These are phyloP conservation scores for Papiliotrema laurentii DNA, from an alignment of 1,284 basidiomycete genomes.

Conservation along the genomic window DNA sequence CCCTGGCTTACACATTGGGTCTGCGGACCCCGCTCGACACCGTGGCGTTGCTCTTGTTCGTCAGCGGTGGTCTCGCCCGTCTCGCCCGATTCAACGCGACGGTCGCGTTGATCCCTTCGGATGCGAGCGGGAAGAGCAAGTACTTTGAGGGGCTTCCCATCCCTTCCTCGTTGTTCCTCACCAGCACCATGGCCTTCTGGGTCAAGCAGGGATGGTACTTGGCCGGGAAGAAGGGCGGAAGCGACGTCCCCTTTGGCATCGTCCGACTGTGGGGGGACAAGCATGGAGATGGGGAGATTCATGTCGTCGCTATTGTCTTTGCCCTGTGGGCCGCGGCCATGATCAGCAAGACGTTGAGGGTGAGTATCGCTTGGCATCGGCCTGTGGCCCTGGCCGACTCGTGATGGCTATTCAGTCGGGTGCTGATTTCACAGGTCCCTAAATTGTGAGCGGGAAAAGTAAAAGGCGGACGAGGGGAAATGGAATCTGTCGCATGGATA, in stretches of 20 bases:
- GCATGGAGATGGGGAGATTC: conserved; percentile 73
- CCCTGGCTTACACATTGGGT: conserved; percentile 87
- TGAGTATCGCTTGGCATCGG: too few relatives aligned
- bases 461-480: too few relatives aligned
- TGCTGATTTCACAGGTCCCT: not conserved
- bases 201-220: conserved; percentile 76
- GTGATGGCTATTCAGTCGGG: not conserved
- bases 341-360: conserved; percentile 87
- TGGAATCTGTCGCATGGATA: too few relatives aligned
- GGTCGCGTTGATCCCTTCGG: conserved; percentile 89
- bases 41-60: conserved; percentile 78
- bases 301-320: conserved; percentile 68
- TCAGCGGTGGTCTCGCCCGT: conserved; percentile 68
- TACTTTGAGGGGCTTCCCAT: conserved; percentile 99
- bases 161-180: conserved; percentile 80
- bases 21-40: conserved; percentile 86
- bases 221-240: conserved; percentile 14
- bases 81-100: conserved; percentile 98
- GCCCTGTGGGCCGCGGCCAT: conserved; percentile 83
- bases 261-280: conserved; percentile 65
- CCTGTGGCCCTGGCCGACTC: not conserved
- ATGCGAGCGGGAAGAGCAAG: conserved; percentile 75
- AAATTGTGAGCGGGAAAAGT: not conserved
- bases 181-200: conserved; percentile 76
- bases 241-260: conserved; percentile 63